Conservation (phyloP, 345 rosid genomes). For the Gossypium thurberi region DNA sequence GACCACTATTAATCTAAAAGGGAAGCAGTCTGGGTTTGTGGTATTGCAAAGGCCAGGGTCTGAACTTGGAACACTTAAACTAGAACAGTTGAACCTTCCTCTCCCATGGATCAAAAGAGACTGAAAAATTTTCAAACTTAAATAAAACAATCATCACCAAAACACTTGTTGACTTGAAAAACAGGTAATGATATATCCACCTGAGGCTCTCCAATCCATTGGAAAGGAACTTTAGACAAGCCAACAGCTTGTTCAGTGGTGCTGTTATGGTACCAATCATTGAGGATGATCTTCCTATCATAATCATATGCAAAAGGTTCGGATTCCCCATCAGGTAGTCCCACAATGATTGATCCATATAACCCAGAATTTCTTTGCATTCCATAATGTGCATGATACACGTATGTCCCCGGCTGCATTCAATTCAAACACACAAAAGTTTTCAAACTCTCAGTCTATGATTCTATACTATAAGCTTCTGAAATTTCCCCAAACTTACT, state of each 20-base stretch:
- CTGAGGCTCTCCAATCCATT: constrained; percentile 83
- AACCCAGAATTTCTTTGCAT: constrained; percentile 75
- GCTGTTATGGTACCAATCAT: constrained; percentile 70
- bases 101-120: constrained; percentile 69
- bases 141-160: not conserved
- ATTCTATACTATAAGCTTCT: not conserved
- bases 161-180: not conserved
- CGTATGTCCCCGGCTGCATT: constrained; percentile 57
- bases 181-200: constrained; percentile 15
- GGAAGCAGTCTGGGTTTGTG: constrained; percentile 45
- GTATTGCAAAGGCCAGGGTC: constrained; percentile 30
- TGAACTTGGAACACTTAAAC: constrained; percentile 13
- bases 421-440: not conserved
- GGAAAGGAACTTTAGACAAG: constrained; percentile 46
- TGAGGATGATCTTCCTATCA: constrained; percentile 56
- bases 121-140: constrained; percentile 20
- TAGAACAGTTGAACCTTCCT: constrained; percentile 60
- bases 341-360: constrained; percentile 59
- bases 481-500: constrained; percentile 18
- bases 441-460: not conserved
- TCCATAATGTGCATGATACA: constrained; percentile 74
- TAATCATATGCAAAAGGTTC: constrained; percentile 64
- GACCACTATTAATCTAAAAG: constrained; percentile 33
- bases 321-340: constrained; percentile 30
- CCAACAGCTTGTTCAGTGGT: constrained; percentile 54